These are phyloP conservation scores for Eucalyptus paniculata DNA, from an alignment of 345 rosid genomes.

Conservation along the genomic window DNA sequence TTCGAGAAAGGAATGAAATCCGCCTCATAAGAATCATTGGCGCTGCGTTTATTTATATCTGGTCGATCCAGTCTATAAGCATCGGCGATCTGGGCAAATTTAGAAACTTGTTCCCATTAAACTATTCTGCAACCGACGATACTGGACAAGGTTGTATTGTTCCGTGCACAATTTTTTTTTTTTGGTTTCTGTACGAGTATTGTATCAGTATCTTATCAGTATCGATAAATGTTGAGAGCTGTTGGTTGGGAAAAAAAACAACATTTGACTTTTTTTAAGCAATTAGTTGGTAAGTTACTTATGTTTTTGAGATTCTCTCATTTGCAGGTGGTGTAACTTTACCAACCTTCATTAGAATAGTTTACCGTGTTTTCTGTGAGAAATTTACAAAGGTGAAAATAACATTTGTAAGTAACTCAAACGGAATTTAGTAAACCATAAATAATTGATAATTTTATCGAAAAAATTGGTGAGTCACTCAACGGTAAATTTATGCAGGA, in stretches of 20 bases:
- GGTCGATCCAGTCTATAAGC: not conserved
- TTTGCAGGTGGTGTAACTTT: not conserved
- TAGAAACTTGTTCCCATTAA: not conserved
- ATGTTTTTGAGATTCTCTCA: not conserved
- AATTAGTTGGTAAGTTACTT: not conserved
- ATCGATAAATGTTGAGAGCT: not conserved
- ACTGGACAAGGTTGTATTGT: not conserved
- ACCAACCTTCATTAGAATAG: not conserved
- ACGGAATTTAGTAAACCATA: not conserved
- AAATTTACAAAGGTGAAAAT: not conserved
- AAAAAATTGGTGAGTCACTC: not conserved
- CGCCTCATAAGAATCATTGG: not conserved
- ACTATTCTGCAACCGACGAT: not conserved
- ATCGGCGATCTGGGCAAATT: not conserved
- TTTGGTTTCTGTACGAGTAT: not conserved
- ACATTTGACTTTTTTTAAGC: not conserved
- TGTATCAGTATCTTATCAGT: not conserved
- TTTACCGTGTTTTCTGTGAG: not conserved
- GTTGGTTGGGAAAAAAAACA: not conserved
- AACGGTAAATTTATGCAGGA: not conserved
- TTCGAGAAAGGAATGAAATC: not conserved
- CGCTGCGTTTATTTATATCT: not conserved
- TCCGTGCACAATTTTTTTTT: not conserved
- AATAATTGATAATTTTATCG: not conserved
- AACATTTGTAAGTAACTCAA: not conserved